phyloP scores from a whole-genome alignment of 2,329 filamentous ascomycete genomes.

The Simplicillium sp. region DNA sequence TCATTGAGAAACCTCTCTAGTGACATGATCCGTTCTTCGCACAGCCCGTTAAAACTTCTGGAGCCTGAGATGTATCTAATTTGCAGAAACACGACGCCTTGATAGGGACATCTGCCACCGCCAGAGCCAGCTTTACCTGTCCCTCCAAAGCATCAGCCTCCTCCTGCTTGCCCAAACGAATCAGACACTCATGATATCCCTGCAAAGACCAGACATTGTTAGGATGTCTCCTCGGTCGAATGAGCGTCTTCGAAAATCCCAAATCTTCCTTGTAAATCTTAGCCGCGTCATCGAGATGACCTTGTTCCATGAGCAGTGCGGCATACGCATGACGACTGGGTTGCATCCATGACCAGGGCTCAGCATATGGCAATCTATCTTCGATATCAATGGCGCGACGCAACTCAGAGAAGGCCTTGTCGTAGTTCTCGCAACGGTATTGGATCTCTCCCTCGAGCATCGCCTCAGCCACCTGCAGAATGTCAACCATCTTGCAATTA shows the following conservation, averaged over 20 bases:
- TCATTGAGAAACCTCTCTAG: too few relatives aligned
- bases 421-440: constrained; percentile 52
- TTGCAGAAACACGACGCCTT: background rate
- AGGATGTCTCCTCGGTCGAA: constrained; percentile 53
- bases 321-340: constrained; percentile 59
- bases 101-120: background rate
- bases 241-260: constrained; percentile 45
- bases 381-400: constrained; percentile 45
- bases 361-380: constrained; percentile 55
- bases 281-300: constrained; percentile 40
- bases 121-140: background rate
- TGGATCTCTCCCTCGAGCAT: constrained; percentile 67
- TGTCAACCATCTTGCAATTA: constrained; percentile 55
- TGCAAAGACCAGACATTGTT: constrained; percentile 68
- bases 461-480: constrained; percentile 47
- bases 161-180: background rate
- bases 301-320: constrained; percentile 57
- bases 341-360: constrained; percentile 72
- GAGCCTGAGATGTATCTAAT: background rate
- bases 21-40: too few relatives aligned
- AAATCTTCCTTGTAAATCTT: constrained; percentile 50
- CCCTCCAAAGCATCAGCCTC: background rate
- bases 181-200: constrained; percentile 29
- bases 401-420: constrained; percentile 47
- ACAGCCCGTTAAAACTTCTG: background rate